Conservation (phyloP, 148 eudicot species). For the Spergularia marina region DNA sequence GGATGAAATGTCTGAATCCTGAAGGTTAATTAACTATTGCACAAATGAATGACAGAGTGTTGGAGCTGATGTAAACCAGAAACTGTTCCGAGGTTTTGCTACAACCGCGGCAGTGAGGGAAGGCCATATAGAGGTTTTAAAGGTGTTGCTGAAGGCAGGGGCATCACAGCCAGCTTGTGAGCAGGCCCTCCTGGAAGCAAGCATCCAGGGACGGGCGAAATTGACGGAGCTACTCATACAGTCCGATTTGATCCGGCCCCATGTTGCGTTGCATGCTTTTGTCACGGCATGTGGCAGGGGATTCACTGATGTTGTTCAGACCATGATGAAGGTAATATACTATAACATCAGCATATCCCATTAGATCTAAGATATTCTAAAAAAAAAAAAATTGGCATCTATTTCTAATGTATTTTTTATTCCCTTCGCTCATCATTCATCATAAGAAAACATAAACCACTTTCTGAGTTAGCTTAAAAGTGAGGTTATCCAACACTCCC, state of each 20-base stretch:
- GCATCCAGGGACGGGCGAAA: slow-evolving; percentile 65
- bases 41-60: slow-evolving; percentile 44
- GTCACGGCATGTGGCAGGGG: slow-evolving; percentile 91
- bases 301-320: slow-evolving; percentile 57
- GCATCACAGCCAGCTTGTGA: slow-evolving; percentile 95
- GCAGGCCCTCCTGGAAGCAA: slow-evolving; percentile 87
- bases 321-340: slow-evolving; percentile 66
- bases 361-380: background rate
- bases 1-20: background rate
- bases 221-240: slow-evolving; percentile 60
- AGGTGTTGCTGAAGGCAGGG: slow-evolving; percentile 82
- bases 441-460: too few relatives aligned
- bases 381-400: slow-evolving; percentile 10
- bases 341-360: slow-evolving; percentile 1
- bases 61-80: slow-evolving; percentile 93
- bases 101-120: slow-evolving; percentile 83
- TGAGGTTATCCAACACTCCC: too few relatives aligned
- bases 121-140: slow-evolving; percentile 68
- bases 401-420: slow-evolving; percentile 1
- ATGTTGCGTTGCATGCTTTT: slow-evolving; percentile 73
- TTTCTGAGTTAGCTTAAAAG: too few relatives aligned
- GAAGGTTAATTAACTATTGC: slow-evolving; percentile 17
- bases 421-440: background rate
- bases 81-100: slow-evolving; percentile 77
- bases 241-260: slow-evolving; percentile 84